These are phyloP conservation scores for Avicennia marina DNA, from an alignment of 257 asterid genomes.

Conservation along the genomic window DNA sequence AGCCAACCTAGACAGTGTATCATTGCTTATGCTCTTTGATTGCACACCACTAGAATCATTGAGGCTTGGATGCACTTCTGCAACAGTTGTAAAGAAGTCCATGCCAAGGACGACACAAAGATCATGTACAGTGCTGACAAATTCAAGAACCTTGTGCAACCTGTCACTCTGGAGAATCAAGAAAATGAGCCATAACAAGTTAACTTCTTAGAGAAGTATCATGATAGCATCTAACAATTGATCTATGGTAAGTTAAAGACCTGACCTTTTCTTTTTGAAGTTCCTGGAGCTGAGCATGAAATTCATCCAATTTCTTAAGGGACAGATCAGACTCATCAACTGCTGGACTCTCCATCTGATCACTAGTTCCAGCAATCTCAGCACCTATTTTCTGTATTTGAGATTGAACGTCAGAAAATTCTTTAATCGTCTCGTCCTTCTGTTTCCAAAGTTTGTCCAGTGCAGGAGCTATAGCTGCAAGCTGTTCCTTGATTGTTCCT, in stretches of 20 bases:
- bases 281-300: conserved; percentile 76
- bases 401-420: conserved; percentile 82
- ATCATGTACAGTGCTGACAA: conserved; percentile 91
- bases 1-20: conserved; percentile 73
- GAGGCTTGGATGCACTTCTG: conserved; percentile 93
- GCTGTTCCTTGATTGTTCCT: conserved; percentile 98
- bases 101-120: conserved; percentile 93
- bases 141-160: conserved; percentile 87
- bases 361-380: conserved; percentile 75
- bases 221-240: conserved; percentile 2
- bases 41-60: conserved; percentile 72
- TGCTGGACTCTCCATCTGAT: conserved; percentile 47
- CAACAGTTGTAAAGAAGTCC: conserved; percentile 75
- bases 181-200: conserved; percentile 11
- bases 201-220: background rate
- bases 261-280: conserved; percentile 93
- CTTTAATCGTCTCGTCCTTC: conserved; percentile 80
- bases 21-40: conserved; percentile 89
- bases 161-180: conserved; percentile 77
- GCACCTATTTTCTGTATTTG: conserved; percentile 80
- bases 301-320: conserved; percentile 74
- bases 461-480: conserved; percentile 82
- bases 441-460: conserved; percentile 77
- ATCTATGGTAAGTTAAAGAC: conserved; percentile 8
- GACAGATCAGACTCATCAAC: conserved; percentile 89